Evolutionary conservation across 306 rosid genomes (phyloP).

Genomic region (Acmispon strigosus): DNA sequence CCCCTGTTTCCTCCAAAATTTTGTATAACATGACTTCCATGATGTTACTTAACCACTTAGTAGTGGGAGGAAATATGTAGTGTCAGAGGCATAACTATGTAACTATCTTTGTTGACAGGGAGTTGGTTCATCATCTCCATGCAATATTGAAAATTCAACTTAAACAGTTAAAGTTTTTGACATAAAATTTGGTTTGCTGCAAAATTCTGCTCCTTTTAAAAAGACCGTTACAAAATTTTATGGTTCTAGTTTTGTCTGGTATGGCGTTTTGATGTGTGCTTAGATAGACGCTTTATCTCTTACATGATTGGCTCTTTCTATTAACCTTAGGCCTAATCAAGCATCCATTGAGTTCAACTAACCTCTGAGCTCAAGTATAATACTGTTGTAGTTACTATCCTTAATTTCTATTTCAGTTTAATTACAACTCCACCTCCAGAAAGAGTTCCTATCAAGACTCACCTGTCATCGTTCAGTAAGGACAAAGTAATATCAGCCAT

Average conservation of each 20-base stretch:
- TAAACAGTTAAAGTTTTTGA: background rate
- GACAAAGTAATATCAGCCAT: constrained; percentile 67
- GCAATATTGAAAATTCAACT: constrained; percentile 1
- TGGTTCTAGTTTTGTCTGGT: constrained; percentile 10
- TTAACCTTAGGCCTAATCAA: background rate
- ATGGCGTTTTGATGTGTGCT: background rate
- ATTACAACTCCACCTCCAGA: constrained; percentile 97
- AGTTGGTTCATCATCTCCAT: background rate
- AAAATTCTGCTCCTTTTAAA: background rate
- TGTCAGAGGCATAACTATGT: background rate
- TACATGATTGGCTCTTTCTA: background rate
- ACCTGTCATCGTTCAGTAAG: constrained; percentile 71
- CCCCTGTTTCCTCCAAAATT: background rate
- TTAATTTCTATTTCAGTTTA: constrained; percentile 54
- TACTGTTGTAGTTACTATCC: constrained; percentile 7
- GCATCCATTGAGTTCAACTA: background rate
- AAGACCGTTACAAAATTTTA: background rate
- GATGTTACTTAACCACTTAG: background rate
- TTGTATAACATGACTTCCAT: background rate
- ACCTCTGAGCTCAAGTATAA: constrained; percentile 14
- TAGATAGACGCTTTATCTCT: background rate
- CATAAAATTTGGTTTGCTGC: background rate
- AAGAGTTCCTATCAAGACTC: constrained; percentile 89
- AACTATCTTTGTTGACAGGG: background rate
- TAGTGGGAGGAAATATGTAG: background rate